phyloP scores from a whole-genome alignment of 1,284 basidiomycete species.

The Pterulicium gracile region DNA sequence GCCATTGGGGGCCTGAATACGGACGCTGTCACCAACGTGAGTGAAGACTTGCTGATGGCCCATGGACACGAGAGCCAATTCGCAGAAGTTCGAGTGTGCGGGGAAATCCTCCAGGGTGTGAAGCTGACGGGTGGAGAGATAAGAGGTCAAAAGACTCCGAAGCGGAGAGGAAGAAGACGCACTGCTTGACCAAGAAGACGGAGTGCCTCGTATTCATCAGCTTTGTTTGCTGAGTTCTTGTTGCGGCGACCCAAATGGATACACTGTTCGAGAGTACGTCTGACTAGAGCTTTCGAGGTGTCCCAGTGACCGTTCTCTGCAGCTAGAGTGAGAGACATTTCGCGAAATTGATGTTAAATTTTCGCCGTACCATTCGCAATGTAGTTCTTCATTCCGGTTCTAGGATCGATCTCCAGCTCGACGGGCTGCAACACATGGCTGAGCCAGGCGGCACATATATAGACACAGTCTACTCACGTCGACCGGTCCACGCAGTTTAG shows the following conservation, averaged over 20 bases:
- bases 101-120: constrained; percentile 83
- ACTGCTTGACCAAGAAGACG: constrained; percentile 66
- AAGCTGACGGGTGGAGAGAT: constrained; percentile 29
- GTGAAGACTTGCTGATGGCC: constrained; percentile 74
- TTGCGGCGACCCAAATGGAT: constrained; percentile 56
- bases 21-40: constrained; percentile 82
- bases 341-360: not conserved
- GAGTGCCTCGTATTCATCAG: constrained; percentile 79
- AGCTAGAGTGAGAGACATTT: constrained; percentile 1
- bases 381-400: constrained; percentile 94
- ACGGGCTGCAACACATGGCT: constrained; percentile 36
- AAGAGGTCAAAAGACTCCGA: constrained; percentile 3
- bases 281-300: constrained; percentile 77
- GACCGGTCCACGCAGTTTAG: constrained; percentile 60
- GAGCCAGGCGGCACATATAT: not conserved
- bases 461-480: constrained; percentile 28
- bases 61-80: constrained; percentile 65
- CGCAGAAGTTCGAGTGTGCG: constrained; percentile 87
- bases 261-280: constrained; percentile 67
- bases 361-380: constrained; percentile 79
- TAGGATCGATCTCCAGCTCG: constrained; percentile 81
- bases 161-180: constrained; percentile 13
- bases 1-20: constrained; percentile 71
- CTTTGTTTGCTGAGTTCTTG: constrained; percentile 44
- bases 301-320: constrained; percentile 73